Conservation (phyloP, 306 rosid genomes). For the Prosopis cineraria region DNA sequence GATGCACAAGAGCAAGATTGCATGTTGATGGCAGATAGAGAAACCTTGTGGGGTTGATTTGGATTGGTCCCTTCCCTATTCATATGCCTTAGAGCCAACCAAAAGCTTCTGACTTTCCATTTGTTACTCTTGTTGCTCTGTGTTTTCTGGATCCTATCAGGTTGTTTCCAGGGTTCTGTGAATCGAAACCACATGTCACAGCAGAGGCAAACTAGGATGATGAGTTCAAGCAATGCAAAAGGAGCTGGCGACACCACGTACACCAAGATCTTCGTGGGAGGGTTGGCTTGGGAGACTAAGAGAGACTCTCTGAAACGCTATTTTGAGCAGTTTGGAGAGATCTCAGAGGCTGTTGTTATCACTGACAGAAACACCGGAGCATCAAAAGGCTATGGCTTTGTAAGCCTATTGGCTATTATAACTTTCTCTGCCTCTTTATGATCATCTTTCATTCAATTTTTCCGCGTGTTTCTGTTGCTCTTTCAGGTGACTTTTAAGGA, state of each 20-base stretch:
- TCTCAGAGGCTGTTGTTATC: constrained; percentile 62
- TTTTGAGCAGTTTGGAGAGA: constrained; percentile 66
- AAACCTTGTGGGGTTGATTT: constrained; percentile 32
- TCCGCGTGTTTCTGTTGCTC: background rate
- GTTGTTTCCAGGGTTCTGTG: constrained; percentile 1
- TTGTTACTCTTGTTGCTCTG: constrained; percentile 29
- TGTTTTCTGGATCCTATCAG: constrained; percentile 15
- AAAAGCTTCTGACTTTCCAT: constrained; percentile 38
- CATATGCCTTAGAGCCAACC: constrained; percentile 35
- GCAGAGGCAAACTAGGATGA: constrained; percentile 45
- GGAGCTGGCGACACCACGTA: constrained; percentile 48
- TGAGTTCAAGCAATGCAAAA: constrained; percentile 38
- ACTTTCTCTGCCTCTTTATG: background rate
- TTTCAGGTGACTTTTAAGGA: constrained; percentile 74
- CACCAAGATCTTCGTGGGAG: constrained; percentile 68
- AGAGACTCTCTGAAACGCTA: constrained; percentile 47
- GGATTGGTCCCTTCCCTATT: constrained; percentile 28
- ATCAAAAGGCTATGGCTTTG: constrained; percentile 74
- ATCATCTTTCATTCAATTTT: background rate
- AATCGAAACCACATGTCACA: constrained; percentile 38
- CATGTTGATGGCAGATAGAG: constrained; percentile 37
- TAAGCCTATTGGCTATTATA: constrained; percentile 23
- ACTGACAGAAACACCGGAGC: constrained; percentile 52
- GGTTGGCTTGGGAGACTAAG: constrained; percentile 60
- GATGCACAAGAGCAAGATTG: constrained; percentile 35